These are phyloP conservation scores for Licmophora abbreviata DNA, from an alignment of 108 stramenopile species.

Conservation along the genomic window DNA sequence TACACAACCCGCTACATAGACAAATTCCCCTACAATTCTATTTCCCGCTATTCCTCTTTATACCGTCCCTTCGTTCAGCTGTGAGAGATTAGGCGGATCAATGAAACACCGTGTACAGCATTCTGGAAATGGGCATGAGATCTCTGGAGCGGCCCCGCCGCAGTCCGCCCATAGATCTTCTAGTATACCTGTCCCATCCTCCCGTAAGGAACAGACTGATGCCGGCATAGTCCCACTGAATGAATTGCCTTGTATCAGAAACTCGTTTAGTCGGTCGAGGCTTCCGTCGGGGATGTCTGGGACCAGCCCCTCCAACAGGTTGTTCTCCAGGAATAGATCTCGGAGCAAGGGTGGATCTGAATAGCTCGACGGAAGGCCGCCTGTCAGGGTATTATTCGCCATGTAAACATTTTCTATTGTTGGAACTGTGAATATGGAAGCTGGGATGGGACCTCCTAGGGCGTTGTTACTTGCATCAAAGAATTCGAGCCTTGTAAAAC, in stretches of 20 bases:
- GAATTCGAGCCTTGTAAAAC: conserved; percentile 18
- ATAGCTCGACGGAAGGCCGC: conserved; percentile 16
- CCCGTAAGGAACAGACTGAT: conserved; percentile 27
- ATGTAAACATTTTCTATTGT: conserved; percentile 16
- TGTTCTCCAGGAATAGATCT: conserved; percentile 46
- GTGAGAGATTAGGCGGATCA: no score
- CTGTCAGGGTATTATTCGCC: conserved; percentile 21
- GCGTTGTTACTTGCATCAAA: conserved; percentile 22
- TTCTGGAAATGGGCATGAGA: conserved; percentile 33
- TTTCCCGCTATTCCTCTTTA: no score
- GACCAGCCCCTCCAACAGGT: conserved; percentile 41
- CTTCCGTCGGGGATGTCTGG: conserved; percentile 25
- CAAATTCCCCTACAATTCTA: no score
- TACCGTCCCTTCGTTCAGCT: no score
- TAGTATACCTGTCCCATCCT: conserved; percentile 11
- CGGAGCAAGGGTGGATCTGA: conserved; percentile 17
- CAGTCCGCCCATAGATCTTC: conserved; percentile 41
- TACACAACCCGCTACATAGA: no score
- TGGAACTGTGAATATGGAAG: conserved; percentile 9
- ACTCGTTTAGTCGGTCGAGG: conserved; percentile 22
- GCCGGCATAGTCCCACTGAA: conserved; percentile 31
- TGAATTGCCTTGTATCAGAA: conserved; percentile 25
- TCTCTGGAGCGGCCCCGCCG: conserved; percentile 25
- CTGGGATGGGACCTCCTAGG: conserved; percentile 26
- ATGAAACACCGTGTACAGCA: conserved; percentile 51